These are phyloP conservation scores for Nicotiana sylvestris DNA, from an alignment of 257 asterid species.

Conservation along the genomic window DNA sequence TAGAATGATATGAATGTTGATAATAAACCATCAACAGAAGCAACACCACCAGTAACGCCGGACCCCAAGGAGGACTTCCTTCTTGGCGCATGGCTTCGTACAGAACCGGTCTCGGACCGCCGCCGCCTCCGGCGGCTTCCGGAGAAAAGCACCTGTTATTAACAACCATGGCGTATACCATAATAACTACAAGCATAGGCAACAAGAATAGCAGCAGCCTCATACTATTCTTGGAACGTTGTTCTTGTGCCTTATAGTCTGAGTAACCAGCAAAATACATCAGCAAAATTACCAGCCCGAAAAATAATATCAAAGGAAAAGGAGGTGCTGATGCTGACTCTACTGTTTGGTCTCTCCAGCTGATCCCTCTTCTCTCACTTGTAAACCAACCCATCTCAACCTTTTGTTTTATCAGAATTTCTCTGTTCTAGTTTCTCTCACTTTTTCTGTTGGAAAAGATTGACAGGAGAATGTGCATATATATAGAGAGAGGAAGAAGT, in stretches of 20 bases:
- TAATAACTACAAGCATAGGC: conserved; percentile 36
- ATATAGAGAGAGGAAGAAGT: not conserved
- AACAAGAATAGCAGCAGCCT: conserved; percentile 34
- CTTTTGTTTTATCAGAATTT: not conserved
- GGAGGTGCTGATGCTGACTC: conserved; percentile 64
- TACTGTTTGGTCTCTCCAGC: conserved; percentile 63
- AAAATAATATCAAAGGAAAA: conserved; percentile 43
- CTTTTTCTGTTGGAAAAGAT: not conserved
- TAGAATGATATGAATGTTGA: not conserved
- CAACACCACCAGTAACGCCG: not conserved
- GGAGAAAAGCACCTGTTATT: conserved; percentile 34
- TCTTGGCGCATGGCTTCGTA: not conserved
- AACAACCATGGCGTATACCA: conserved; percentile 25
- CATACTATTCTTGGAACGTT: conserved; percentile 32
- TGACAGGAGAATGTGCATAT: not conserved
- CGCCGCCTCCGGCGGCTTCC: conserved; percentile 3
- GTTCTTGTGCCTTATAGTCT: conserved; percentile 29
- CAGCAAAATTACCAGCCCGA: conserved; percentile 37
- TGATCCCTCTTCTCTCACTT: conserved; percentile 43
- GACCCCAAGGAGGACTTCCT: not conserved
- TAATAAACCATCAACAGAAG: not conserved
- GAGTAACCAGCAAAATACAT: conserved; percentile 35
- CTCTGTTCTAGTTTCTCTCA: too few relatives aligned
- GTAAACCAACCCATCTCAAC: conserved; percentile 36
- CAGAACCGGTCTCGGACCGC: conserved; percentile 22